A percentile compares a stretch with the other conserved stretches of the same genome.
phyloP scores from a whole-genome alignment of 352 stramenopile species.

The Sclerospora graminicola region DNA sequence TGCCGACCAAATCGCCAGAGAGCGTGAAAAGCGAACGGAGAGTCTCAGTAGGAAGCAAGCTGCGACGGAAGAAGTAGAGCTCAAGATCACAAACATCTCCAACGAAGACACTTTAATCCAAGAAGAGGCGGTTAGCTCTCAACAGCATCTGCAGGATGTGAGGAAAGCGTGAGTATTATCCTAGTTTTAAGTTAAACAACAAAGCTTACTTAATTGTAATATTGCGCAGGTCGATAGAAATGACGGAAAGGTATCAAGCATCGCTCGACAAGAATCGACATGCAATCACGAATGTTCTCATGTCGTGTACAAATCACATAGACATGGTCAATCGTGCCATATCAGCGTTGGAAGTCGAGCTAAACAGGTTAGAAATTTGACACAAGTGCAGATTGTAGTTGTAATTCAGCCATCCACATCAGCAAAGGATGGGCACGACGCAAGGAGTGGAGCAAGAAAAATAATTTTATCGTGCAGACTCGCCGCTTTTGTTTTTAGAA shows the following conservation, averaged over 20 bases:
- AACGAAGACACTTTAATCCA: slow-evolving; percentile 44
- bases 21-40: slow-evolving; percentile 36
- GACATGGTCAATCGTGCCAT: slow-evolving; percentile 49
- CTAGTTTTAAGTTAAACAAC: neutral
- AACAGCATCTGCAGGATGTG: slow-evolving; percentile 36
- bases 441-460: slow-evolving; percentile 3
- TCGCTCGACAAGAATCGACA: slow-evolving; percentile 52
- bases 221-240: slow-evolving; percentile 28
- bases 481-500: slow-evolving; percentile 3
- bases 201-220: slow-evolving; percentile 5
- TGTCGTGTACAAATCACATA: slow-evolving; percentile 62
- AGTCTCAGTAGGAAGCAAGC: slow-evolving; percentile 33
- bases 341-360: slow-evolving; percentile 40
- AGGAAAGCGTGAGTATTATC: slow-evolving; percentile 44
- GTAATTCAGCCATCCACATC: too few relatives aligned
- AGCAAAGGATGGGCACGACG: too few relatives aligned
- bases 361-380: slow-evolving; percentile 43
- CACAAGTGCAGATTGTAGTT: neutral
- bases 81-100: slow-evolving; percentile 54
- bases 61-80: slow-evolving; percentile 58
- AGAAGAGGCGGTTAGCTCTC: slow-evolving; percentile 27
- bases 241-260: slow-evolving; percentile 36
- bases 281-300: slow-evolving; percentile 47
- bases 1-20: slow-evolving; percentile 39
- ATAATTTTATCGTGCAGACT: slow-evolving; percentile 16